Base-by-base conservation (phyloP, 2,329 filamentous ascomycete species). In the Botryotinia globosa region DNA sequence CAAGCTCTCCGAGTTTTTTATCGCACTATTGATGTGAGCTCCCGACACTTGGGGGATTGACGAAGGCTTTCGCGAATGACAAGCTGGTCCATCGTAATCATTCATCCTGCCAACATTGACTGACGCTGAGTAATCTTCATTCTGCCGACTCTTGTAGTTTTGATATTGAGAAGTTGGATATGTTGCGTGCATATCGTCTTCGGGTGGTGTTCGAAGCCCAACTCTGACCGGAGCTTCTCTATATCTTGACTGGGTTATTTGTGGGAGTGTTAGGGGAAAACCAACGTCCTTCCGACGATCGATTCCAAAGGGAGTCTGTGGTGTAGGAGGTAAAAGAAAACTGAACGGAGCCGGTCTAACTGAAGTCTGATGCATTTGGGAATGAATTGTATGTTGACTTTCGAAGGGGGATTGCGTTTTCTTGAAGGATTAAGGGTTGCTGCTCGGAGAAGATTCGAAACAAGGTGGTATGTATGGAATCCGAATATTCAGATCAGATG, bases 151-250 rank as follows among this genome's bases (percentile, higher is more conserved):
- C 58, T 85, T 83, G 79, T 86, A 87, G 69, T 83, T 82, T 73
- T 84, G 82, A 77, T 85, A 82, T 71, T 83, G 80, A 20, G 83
- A 76, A 65, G 82, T 81, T 68, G 86, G 85, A 76, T 87, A 88
- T 59, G 78, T 75, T n/a, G 84, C 82, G 74, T 85, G 86, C 87
- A 88, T 84, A 62, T 84, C 82, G 82, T 87, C 86, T 76, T 82
- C 80, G 58, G 85, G 86, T 69, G 86, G 86, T 73, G 85, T 87
- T 78, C 81, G 82, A 77, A 87, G 83, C 74, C 86, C 85, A 75
- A 76, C 77, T 71, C 77, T 75, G 44, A 77, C 74, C 8, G 78
- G 75, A 65, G 79, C 74, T 73, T 78, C 76, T 59, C 76, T 74
- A 72, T 79, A 80, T 65, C 64, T 22, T 65, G 73, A 62, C 16